Percentiles rank a stretch among this genome's conserved stretches.
Evolutionary conservation across 306 rosid species (phyloP).

Genomic region (Comarum palustre): DNA sequence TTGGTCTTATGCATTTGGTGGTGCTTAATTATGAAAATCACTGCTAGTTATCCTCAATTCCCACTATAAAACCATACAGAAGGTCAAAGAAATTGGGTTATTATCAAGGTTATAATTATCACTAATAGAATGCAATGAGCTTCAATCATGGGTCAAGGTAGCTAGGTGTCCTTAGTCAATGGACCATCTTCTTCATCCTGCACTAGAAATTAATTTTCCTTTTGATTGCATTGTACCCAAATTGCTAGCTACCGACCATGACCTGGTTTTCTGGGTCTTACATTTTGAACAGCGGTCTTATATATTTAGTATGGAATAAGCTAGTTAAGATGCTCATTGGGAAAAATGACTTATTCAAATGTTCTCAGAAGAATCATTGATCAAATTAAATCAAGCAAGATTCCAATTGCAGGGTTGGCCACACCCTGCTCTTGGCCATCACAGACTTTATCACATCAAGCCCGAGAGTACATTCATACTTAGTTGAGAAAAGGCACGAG

Average conservation of each 20-base stretch:
- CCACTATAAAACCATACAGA: background rate
- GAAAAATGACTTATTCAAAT: background rate
- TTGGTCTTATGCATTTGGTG: background rate
- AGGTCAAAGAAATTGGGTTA: background rate
- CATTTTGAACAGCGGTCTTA: background rate
- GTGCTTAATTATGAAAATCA: background rate
- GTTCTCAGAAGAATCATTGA: background rate
- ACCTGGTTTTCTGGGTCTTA: background rate
- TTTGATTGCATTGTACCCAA: background rate
- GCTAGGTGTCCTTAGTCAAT: background rate
- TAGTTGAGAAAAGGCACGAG: background rate
- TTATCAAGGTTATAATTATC: background rate
- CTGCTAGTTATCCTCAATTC: background rate
- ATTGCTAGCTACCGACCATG: background rate
- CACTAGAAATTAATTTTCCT: background rate
- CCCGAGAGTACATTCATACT: background rate
- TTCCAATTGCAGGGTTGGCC: slow-evolving; percentile 3
- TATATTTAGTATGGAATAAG: background rate
- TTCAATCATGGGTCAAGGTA: background rate
- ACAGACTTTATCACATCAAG: background rate
- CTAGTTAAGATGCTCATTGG: background rate
- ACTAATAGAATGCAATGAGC: background rate
- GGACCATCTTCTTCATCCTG: background rate
- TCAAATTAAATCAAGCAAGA: background rate
- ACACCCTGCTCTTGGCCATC: background rate